phyloP scores from a whole-genome alignment of 73 alveolate species.

The Breviolum minutum region DNA sequence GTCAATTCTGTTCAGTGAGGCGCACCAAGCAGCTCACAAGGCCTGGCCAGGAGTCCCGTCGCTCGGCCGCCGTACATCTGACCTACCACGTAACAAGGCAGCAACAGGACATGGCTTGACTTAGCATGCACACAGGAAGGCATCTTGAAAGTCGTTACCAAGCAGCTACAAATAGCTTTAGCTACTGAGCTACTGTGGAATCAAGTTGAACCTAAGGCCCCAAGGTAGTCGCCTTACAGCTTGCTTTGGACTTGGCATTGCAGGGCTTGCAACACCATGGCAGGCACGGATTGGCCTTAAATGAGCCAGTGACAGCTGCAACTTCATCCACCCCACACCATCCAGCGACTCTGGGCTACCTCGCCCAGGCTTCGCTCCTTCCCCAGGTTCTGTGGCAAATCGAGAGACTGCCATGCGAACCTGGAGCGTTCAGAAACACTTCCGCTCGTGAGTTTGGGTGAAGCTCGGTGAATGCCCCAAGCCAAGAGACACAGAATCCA shows the following conservation, averaged over 20 bases:
- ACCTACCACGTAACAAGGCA: not conserved
- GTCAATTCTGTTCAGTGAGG: not conserved
- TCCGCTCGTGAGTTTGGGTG: not conserved
- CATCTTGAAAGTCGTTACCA: no score
- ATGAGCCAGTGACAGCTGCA: not conserved
- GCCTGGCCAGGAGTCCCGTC: not conserved
- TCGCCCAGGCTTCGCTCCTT: not conserved
- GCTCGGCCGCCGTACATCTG: no score
- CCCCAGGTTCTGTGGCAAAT: not conserved
- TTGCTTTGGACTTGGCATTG: not conserved
- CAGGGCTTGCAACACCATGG: not conserved
- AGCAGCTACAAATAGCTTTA: not conserved
- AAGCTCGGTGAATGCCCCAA: not conserved
- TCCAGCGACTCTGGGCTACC: not conserved
- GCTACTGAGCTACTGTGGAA: no score
- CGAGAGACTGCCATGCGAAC: constrained; percentile 21
- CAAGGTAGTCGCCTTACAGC: not conserved
- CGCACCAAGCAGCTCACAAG: not conserved
- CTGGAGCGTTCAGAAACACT: not conserved
- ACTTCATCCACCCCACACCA: not conserved
- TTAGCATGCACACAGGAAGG: not conserved
- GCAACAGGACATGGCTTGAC: not conserved
- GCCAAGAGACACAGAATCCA: no score
- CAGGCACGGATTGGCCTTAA: constrained; percentile 6
- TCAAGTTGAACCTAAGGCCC: not conserved